Percentiles rank a stretch among this genome's conserved stretches.
Evolutionary conservation across 495 filamentous ascomycete genomes (phyloP).

Genomic region (Immersiella caudata): DNA sequence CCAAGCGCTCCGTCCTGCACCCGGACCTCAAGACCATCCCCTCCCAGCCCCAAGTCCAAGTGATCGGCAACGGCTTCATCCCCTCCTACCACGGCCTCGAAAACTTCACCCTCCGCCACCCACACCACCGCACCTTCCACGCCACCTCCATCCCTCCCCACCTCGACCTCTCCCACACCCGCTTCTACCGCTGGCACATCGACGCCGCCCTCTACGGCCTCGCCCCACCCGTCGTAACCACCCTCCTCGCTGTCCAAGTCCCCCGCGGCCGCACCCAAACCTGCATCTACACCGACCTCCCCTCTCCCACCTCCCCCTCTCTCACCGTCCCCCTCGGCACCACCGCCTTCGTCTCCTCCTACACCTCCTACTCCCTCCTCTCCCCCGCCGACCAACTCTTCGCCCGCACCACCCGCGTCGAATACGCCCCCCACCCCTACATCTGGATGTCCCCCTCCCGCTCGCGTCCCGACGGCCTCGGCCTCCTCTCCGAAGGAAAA

Average conservation of each 20-base stretch:
- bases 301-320: slow-evolving; percentile 65
- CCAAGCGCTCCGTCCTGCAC: slow-evolving; percentile 69
- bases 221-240: slow-evolving; percentile 69
- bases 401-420: slow-evolving; percentile 62
- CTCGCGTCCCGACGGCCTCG: slow-evolving; percentile 66
- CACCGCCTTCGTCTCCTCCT: slow-evolving; percentile 72
- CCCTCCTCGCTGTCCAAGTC: slow-evolving; percentile 67
- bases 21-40: slow-evolving; percentile 78
- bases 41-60: slow-evolving; percentile 76
- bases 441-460: slow-evolving; percentile 72
- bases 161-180: slow-evolving; percentile 67
- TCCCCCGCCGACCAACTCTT: slow-evolving; percentile 67
- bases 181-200: slow-evolving; percentile 80
- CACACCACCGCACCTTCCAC: slow-evolving; percentile 75
- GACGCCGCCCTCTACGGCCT: slow-evolving; percentile 75
- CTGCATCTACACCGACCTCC: slow-evolving; percentile 71
- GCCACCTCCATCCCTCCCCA: slow-evolving; percentile 61
- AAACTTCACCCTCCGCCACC: slow-evolving; percentile 68
- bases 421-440: slow-evolving; percentile 77
- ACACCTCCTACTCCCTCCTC: slow-evolving; percentile 65
- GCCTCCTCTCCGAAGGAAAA: slow-evolving; percentile 61
- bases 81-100: slow-evolving; percentile 66
- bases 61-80: slow-evolving; percentile 73
- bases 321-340: slow-evolving; percentile 71
- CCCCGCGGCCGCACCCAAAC: slow-evolving; percentile 65